Evolutionary conservation across 73 alveolate species (phyloP), one percentile per base, ranked within the genome.

Genomic region (Paramecium tetraurelia): DNA sequence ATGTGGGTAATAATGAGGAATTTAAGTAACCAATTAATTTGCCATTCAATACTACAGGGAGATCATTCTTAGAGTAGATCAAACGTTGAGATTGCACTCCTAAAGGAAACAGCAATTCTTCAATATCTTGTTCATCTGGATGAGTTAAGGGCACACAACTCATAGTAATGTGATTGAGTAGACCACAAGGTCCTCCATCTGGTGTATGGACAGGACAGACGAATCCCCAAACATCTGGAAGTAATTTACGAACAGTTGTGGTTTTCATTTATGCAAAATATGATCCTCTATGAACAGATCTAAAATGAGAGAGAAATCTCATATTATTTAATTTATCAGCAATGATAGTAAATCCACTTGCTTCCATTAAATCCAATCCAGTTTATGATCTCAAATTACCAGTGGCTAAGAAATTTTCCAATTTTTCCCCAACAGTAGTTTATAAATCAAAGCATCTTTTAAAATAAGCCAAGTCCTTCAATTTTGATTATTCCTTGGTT

Each of bases 181-280:
- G 88, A 11, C 99, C 99, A 90, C 99, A 98, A 3, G 99, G 99
- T 20, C 99, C 99, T 83, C 99, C 99, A 95, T 99, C 99, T 18
- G 99, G 99, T 3, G 99, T 98, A 92, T 99, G 99, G 24, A 99
- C 99, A 3, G 99, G 99, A 80, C 99, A 99, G 1, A 99, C 88
- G 93, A 99, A 99, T 50, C 99, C 99, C 99, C 99, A 99, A 31
- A 99, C 96, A 92, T 99, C 99, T 0, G 99, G 99, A 38, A 98
- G 95, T 69, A 99, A 93, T 95, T 98, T 98, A 92, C 99, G 95
- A 27, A 98, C 99, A 14, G 92, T 95, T 2, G 99, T 95, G 4
- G 99, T 98, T 94, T 98, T 98, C 99, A 98, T 98, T 75, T 98
- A 98, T 14, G 99, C 99, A 92, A 99, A 99, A 94, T 98, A 99